Base-by-base conservation (phyloP, 148 eudicot genomes). In the Nyssa sinensis region DNA sequence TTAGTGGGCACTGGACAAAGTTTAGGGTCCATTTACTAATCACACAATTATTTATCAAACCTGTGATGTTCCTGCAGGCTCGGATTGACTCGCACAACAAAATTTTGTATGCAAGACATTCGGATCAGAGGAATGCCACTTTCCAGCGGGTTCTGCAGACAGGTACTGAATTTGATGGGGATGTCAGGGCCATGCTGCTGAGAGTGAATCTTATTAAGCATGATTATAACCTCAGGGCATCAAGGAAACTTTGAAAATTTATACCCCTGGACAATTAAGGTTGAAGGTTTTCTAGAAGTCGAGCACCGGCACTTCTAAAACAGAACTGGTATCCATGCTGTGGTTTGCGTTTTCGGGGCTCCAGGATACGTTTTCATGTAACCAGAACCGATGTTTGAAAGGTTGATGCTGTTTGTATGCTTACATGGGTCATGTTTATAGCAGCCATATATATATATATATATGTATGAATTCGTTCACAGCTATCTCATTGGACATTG, bases 1-100 rank as follows among this genome's bases (percentile, higher is more conserved):
- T n/a, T n/a, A n/a, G n/a, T n/a, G n/a, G n/a, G n/a, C n/a, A n/a
- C n/a, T n/a, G n/a, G n/a, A n/a, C n/a, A n/a, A n/a, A n/a, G n/a
- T n/a, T n/a, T n/a, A n/a, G n/a, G n/a, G n/a, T n/a, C n/a, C n/a
- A n/a, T n/a, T n/a, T n/a, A n/a, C n/a, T n/a, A n/a, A 4, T 21
- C 30, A 69, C n/a, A 12, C 13, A 5, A 37, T 37, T 55, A 13
- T 0, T 55, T 13, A 55, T 1, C 59, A 55, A 55, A 55, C 59
- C 59, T 19, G 59, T 55, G 24, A 3, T 28, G 28, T 6, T 68
- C 31, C 17, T 86, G 88, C 94, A 95, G 98, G 98, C 97, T 61
- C 87, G 97, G 13, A 95, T 95, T 0, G 98, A 95, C 81, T 95
- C 98, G 23, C 98, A 95, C 69, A 92, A 95, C 92, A 95, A 95